A percentile compares a stretch with the other conserved stretches of the same genome.
Evolutionary conservation across 148 eudicot genomes (phyloP).

Genomic region (Rhododendron henanense): DNA sequence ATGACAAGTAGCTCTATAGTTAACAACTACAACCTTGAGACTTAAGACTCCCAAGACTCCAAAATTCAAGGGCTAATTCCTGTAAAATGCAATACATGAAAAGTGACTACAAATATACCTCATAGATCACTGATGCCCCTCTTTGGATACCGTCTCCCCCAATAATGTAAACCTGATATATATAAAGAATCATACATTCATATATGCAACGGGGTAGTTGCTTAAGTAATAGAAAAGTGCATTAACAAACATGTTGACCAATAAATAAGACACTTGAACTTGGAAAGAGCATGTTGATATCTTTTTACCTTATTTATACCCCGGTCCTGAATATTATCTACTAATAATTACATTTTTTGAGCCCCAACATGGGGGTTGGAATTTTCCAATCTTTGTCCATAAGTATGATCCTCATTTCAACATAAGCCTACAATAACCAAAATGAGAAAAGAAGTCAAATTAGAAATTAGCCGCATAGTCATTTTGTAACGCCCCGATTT

Average conservation of each 20-base stretch:
- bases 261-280: background rate
- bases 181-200: background rate
- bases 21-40: background rate
- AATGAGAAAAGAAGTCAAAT: background rate
- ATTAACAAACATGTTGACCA: background rate
- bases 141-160: background rate
- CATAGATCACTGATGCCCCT: too few species aligned
- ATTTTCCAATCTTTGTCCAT: constrained; percentile 64
- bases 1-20: background rate
- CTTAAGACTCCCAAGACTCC: background rate
- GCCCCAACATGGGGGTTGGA: constrained; percentile 50
- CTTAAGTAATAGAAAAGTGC: background rate
- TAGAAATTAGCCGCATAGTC: background rate
- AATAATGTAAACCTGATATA: constrained; percentile 40
- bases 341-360: background rate
- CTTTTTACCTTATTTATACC: constrained; percentile 18
- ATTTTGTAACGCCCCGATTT: too few species aligned
- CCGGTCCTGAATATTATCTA: constrained; percentile 20
- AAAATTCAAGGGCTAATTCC: too few species aligned
- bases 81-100: too few species aligned
- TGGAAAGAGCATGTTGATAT: background rate
- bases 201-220: background rate
- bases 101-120: too few species aligned
- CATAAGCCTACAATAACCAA: constrained; percentile 39
- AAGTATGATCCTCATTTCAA: constrained; percentile 66